A percentile compares a stretch with the other conserved stretches of the same genome.
Conservation (phyloP, 1,139 yeast species). For the Magnusiomyces tetraspermus region DNA sequence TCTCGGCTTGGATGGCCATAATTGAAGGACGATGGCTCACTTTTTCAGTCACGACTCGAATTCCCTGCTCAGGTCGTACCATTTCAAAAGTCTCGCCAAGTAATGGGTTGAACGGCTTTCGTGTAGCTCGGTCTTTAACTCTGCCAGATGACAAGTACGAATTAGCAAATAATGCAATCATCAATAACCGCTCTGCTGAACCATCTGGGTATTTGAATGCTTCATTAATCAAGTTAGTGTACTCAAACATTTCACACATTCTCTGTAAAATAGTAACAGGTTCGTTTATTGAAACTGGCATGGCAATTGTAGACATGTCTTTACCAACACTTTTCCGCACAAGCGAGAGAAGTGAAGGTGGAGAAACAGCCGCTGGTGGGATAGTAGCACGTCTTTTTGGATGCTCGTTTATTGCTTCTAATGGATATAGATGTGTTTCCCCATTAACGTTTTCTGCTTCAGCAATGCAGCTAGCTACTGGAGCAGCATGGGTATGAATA, state of each 20-base stretch:
- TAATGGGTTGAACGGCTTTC: slow-evolving; percentile 91
- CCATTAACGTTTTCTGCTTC: slow-evolving; percentile 20
- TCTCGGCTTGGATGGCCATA: slow-evolving; percentile 70
- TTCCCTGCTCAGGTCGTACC: slow-evolving; percentile 67
- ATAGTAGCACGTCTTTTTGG: slow-evolving; percentile 53
- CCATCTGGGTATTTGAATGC: slow-evolving; percentile 40
- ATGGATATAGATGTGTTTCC: slow-evolving; percentile 44
- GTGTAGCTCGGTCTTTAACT: slow-evolving; percentile 59
- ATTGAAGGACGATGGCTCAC: slow-evolving; percentile 76
- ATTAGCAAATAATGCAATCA: slow-evolving; percentile 76
- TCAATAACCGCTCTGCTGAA: slow-evolving; percentile 50
- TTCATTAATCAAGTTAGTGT: slow-evolving; percentile 52
- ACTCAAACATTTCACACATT: slow-evolving; percentile 72
- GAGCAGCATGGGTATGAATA: slow-evolving; percentile 11
- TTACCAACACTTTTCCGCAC: slow-evolving; percentile 88
- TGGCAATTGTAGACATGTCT: slow-evolving; percentile 73
- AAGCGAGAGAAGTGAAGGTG: slow-evolving; percentile 73
- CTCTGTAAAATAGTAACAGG: slow-evolving; percentile 77
- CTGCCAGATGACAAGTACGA: slow-evolving; percentile 63
- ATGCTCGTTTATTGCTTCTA: slow-evolving; percentile 38
- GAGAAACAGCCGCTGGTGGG: slow-evolving; percentile 51
- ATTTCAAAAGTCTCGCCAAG: slow-evolving; percentile 81
- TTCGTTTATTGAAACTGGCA: slow-evolving; percentile 93
- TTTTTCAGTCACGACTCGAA: slow-evolving; percentile 65
- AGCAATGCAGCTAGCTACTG: slow-evolving; percentile 14